These are phyloP conservation scores for Tylopilus subfusipes DNA, from an alignment of 768 basidiomycete species.

Conservation along the genomic window DNA sequence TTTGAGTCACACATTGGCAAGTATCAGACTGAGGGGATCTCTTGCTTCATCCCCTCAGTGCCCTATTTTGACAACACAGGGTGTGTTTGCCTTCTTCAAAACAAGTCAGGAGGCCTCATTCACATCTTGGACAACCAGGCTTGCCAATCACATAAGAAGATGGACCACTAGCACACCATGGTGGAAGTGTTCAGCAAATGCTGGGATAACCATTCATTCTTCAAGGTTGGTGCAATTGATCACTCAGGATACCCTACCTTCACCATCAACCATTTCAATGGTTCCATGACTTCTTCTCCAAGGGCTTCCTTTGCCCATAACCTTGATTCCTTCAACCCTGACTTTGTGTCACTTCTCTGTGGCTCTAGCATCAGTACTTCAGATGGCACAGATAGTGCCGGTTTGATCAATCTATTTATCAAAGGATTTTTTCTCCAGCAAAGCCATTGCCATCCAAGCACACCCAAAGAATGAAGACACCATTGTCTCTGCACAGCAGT, in stretches of 20 bases:
- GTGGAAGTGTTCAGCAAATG: constrained; percentile 91
- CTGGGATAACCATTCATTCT: constrained; percentile 90
- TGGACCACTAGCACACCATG: constrained; percentile 90
- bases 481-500: constrained; percentile 91
- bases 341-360: constrained; percentile 86
- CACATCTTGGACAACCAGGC: constrained; percentile 99
- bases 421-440: constrained; percentile 84
- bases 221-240: constrained; percentile 77
- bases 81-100: constrained; percentile 61
- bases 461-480: constrained; percentile 94
- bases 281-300: constrained; percentile 86
- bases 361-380: constrained; percentile 40
- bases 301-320: constrained; percentile 90
- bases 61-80: constrained; percentile 91
- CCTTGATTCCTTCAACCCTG: constrained; percentile 84
- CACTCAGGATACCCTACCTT: constrained; percentile 82
- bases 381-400: constrained; percentile 61
- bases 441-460: constrained; percentile 87
- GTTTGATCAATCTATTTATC: constrained; percentile 88
- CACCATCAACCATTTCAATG: constrained; percentile 88
- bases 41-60: constrained; percentile 60
- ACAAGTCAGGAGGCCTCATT: constrained; percentile 68
- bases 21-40: constrained; percentile 79
- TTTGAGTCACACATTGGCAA: constrained; percentile 83
- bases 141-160: constrained; percentile 81